Conservation (phyloP, 768 basidiomycete species). For the Symmetrospora coprosmae region DNA sequence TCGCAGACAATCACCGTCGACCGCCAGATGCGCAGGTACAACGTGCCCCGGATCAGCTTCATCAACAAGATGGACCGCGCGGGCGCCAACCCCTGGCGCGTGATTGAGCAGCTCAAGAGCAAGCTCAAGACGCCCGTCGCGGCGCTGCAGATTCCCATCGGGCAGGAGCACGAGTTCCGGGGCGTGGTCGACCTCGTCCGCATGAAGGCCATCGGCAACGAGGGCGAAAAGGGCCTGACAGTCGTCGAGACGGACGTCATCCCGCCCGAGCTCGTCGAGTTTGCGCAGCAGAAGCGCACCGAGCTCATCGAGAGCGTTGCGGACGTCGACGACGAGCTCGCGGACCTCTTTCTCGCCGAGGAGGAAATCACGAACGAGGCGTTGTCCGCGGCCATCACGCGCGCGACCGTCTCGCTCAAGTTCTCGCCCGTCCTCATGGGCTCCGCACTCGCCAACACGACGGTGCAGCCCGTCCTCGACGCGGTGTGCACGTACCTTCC, state of each 20-base stretch:
- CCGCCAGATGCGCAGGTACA: conserved; percentile 94
- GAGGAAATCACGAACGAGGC: conserved; percentile 56
- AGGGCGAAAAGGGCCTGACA: conserved; percentile 75
- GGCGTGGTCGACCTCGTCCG: conserved; percentile 89
- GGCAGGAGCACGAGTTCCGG: conserved; percentile 65
- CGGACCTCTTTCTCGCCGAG: conserved; percentile 78
- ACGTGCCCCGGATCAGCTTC: conserved; percentile 87
- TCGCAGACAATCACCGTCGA: conserved; percentile 99
- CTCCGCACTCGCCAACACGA: conserved; percentile 93
- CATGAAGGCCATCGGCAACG: conserved; percentile 87
- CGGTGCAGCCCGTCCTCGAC: conserved; percentile 81
- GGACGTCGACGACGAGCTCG: conserved; percentile 90
- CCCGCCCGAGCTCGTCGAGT: conserved; percentile 54
- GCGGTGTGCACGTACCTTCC: conserved; percentile 93
- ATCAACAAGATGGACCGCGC: conserved; percentile 99
- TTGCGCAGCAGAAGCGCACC: conserved; percentile 67
- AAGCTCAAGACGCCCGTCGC: conserved; percentile 88
- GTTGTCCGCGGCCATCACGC: conserved; percentile 70
- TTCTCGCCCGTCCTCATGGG: conserved; percentile 96
- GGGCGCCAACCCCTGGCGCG: conserved; percentile 93
- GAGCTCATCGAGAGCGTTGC: conserved; percentile 91
- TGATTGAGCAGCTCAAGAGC: conserved; percentile 73
- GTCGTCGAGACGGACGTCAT: conserved; percentile 76
- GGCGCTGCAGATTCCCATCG: conserved; percentile 90
- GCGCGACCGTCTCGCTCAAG: conserved; percentile 69